Evolutionary conservation across 805 yeast genomes (phyloP).

Genomic region (Alloascoidea africana): DNA sequence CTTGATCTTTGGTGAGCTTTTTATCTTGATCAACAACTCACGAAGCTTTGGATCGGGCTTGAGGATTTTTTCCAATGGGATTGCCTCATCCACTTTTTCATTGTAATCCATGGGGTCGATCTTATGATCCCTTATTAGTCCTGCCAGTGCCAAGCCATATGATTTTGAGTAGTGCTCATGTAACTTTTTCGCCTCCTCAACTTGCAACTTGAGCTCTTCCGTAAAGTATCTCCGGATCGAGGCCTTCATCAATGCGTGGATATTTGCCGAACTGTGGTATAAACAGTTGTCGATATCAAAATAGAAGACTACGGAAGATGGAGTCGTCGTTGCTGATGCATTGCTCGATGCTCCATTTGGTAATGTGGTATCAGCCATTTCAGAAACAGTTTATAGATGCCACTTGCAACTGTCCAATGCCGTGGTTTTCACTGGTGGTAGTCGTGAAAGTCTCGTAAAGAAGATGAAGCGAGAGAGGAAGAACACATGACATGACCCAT

Average conservation of each 20-base stretch:
- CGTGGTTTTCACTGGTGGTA: too few species aligned
- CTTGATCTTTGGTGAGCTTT: conserved; percentile 7
- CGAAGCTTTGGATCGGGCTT: conserved; percentile 33
- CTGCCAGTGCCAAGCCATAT: conserved; percentile 90
- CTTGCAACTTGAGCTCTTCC: conserved; percentile 39
- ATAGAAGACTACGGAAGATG: too few species aligned
- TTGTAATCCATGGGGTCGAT: conserved; percentile 73
- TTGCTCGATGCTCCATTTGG: too few species aligned
- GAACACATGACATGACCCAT: too few species aligned
- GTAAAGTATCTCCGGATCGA: conserved; percentile 75
- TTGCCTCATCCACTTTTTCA: conserved; percentile 77
- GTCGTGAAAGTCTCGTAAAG: too few species aligned
- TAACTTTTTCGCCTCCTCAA: conserved; percentile 58
- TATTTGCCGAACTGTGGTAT: conserved; percentile 56
- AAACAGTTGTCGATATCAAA: conserved; percentile 93
- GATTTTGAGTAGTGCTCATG: conserved; percentile 68
- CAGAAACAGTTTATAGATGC: too few species aligned
- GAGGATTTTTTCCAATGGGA: conserved; percentile 72
- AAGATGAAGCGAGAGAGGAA: too few species aligned
- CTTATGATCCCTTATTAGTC: conserved; percentile 46
- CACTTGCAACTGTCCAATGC: too few species aligned
- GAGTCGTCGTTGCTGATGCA: too few species aligned
- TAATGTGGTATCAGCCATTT: too few species aligned
- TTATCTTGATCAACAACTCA: conserved; percentile 30
- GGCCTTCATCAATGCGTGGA: conserved; percentile 80